Evolutionary conservation across 2,329 filamentous ascomycete species (phyloP).

Genomic region (Neofusicoccum kwambonambiense): DNA sequence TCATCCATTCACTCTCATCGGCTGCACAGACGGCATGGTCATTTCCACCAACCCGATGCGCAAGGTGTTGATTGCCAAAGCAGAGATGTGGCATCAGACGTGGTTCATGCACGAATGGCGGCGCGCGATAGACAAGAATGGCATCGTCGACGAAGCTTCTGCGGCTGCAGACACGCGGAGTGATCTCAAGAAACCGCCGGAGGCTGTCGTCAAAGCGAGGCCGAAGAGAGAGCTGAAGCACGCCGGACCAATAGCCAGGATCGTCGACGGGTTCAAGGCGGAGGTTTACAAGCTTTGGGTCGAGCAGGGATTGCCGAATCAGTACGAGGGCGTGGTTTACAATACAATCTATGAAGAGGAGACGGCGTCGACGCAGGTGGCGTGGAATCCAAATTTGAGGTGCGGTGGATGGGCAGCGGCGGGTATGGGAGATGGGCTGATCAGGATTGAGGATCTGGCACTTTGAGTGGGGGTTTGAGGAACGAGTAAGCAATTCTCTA

Average conservation of each 20-base stretch:
- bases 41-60: conserved; percentile 52
- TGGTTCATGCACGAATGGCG: conserved; percentile 62
- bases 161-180: conserved; percentile 2
- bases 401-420: conserved; percentile 53
- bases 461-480: neutral
- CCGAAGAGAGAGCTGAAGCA: neutral
- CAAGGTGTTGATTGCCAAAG: conserved; percentile 51
- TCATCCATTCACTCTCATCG: conserved; percentile 56
- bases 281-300: conserved; percentile 27
- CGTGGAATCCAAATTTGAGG: conserved; percentile 53
- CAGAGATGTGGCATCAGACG: conserved; percentile 52
- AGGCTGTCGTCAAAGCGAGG: neutral
- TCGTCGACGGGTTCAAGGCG: conserved; percentile 44
- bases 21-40: conserved; percentile 53
- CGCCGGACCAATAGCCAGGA: conserved; percentile 31
- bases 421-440: conserved; percentile 47
- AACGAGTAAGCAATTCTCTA: too few species aligned
- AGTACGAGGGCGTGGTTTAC: conserved; percentile 31
- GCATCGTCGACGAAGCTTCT: neutral
- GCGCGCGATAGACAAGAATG: conserved; percentile 17
- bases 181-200: neutral
- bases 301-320: conserved; percentile 21
- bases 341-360: conserved; percentile 47
- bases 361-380: conserved; percentile 44
- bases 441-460: conserved; percentile 50